Evolutionary conservation across 164 flowering plant genomes (phyloP).

Genomic region (Nymphaea thermarum): DNA sequence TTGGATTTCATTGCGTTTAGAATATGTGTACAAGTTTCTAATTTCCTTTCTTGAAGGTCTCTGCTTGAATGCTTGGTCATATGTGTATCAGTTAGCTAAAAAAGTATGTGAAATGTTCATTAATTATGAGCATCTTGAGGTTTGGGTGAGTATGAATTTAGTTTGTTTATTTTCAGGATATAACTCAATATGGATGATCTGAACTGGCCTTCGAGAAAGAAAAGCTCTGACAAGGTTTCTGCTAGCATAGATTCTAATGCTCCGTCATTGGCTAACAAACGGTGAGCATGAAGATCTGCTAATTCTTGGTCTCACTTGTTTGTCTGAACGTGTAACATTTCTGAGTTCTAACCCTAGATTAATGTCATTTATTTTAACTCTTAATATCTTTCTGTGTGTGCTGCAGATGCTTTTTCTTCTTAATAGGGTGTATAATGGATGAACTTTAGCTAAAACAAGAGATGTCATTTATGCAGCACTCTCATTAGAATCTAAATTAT

Average conservation of each 20-base stretch:
- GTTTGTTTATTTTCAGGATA: constrained; percentile 7
- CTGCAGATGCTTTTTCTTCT: too few relatives aligned
- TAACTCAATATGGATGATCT: constrained; percentile 56
- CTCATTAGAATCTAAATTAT: constrained; percentile 52
- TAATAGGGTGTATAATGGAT: too few relatives aligned
- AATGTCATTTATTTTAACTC: too few relatives aligned
- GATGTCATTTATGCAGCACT: constrained; percentile 27
- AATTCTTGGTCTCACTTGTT: neutral
- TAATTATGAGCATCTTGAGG: too few relatives aligned
- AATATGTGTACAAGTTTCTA: constrained; percentile 66
- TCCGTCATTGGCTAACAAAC: constrained; percentile 30
- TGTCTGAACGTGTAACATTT: too few relatives aligned
- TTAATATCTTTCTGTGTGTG: too few relatives aligned
- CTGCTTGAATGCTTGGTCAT: too few relatives aligned
- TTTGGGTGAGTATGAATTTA: too few relatives aligned
- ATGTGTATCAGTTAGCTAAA: too few relatives aligned
- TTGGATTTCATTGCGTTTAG: constrained; percentile 75
- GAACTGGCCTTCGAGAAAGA: constrained; percentile 98
- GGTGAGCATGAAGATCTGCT: constrained; percentile 50
- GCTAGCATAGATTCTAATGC: constrained; percentile 35
- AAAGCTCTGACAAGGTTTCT: constrained; percentile 62
- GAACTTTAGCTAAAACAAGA: neutral
- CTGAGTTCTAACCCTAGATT: too few relatives aligned
- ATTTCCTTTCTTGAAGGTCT: neutral
- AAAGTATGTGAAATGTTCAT: too few relatives aligned